Percentiles rank a stretch among this genome's conserved stretches.
Conservation (phyloP, 1,284 basidiomycete species). For the Fereydounia khargensis region DNA sequence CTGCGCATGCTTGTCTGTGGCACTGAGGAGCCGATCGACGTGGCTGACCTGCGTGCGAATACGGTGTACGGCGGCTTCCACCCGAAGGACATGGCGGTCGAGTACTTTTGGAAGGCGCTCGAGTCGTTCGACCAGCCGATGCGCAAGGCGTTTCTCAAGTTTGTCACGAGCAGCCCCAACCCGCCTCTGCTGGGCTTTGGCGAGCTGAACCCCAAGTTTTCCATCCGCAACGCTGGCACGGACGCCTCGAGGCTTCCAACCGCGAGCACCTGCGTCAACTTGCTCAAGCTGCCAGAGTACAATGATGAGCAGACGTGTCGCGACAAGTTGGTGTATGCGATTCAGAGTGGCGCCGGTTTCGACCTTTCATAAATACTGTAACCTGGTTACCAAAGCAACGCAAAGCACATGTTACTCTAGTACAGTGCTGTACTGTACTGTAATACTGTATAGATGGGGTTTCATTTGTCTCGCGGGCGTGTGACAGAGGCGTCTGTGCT, state of each 20-base stretch:
- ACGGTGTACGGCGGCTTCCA: constrained; percentile 52
- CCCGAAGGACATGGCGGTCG: constrained; percentile 48
- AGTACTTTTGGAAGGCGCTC: constrained; percentile 52
- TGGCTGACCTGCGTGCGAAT: constrained; percentile 45
- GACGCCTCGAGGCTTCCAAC: constrained; percentile 51
- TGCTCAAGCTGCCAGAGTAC: constrained; percentile 55
- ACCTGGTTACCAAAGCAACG: no score
- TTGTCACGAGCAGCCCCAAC: constrained; percentile 54
- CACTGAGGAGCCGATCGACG: constrained; percentile 49
- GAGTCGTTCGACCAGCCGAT: constrained; percentile 37
- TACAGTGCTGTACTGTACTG: no score
- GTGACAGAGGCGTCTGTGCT: no score
- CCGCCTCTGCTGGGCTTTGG: constrained; percentile 53
- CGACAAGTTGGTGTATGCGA: constrained; percentile 52
- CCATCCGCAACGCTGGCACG: constrained; percentile 44
- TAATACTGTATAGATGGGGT: no score
- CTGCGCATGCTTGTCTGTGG: constrained; percentile 48
- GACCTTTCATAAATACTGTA: constrained; percentile 53
- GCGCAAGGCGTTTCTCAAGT: constrained; percentile 46
- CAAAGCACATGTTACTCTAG: no score
- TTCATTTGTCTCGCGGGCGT: no score
- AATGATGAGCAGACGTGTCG: constrained; percentile 28
- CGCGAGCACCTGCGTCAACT: constrained; percentile 53
- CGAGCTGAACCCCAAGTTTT: constrained; percentile 52
- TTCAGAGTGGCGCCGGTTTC: constrained; percentile 52